These are phyloP conservation scores for Diaporthe eres DNA, from an alignment of 2,329 filamentous ascomycete species.

Conservation along the genomic window DNA sequence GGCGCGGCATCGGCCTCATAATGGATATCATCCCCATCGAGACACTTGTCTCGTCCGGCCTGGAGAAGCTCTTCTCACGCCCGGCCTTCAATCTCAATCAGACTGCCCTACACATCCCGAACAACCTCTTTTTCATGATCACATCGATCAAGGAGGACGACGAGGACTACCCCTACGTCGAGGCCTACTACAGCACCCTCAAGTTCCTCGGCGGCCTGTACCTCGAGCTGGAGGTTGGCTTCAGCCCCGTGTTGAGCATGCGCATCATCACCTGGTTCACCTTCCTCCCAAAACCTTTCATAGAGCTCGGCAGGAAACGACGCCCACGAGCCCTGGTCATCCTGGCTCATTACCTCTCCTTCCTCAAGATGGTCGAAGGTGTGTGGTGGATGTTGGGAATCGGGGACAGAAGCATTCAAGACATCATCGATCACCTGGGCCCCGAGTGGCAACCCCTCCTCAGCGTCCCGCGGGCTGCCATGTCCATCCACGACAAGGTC, in stretches of 20 bases:
- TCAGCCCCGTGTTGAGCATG: conserved; percentile 60
- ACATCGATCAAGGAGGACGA: conserved; percentile 59
- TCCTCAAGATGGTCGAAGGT: conserved; percentile 56
- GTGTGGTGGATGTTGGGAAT: conserved; percentile 68
- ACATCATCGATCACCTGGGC: conserved; percentile 58
- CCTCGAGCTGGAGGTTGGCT: conserved; percentile 60
- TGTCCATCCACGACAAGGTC: conserved; percentile 50
- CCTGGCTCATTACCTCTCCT: conserved; percentile 66
- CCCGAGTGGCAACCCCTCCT: conserved; percentile 58
- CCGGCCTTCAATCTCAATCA: conserved; percentile 63
- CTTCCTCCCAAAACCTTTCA: conserved; percentile 61
- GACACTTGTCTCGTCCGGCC: conserved; percentile 56
- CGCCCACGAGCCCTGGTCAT: conserved; percentile 65
- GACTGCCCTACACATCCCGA: conserved; percentile 58
- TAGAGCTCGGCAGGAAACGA: conserved; percentile 58
- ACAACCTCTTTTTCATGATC: conserved; percentile 64
- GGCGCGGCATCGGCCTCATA: conserved; percentile 67
- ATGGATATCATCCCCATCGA: conserved; percentile 55
- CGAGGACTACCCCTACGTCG: conserved; percentile 55
- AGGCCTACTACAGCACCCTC: conserved; percentile 62
- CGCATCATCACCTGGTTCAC: conserved; percentile 69
- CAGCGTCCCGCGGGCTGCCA: conserved; percentile 57
- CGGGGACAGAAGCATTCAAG: conserved; percentile 59
- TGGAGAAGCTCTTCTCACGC: conserved; percentile 63
- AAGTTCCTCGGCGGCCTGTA: conserved; percentile 67